Percentiles rank a stretch among this genome's conserved stretches.
These are phyloP conservation scores for Venturia effusa DNA, from an alignment of 2,329 filamentous ascomycete species.

Conservation along the genomic window DNA sequence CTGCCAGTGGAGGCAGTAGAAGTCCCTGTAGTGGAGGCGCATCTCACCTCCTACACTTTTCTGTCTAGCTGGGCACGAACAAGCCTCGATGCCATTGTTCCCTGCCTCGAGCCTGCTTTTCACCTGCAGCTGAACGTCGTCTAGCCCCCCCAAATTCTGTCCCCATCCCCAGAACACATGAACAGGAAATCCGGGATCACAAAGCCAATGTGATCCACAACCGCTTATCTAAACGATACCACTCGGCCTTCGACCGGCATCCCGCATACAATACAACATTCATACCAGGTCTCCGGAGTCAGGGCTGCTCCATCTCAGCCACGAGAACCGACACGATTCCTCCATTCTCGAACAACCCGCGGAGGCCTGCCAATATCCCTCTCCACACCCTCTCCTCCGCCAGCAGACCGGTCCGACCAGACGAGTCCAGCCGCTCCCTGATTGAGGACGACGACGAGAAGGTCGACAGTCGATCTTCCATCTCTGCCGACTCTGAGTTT, in stretches of 20 bases:
- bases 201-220: slow-evolving; percentile 2
- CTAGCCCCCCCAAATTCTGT: not conserved
- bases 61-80: not conserved
- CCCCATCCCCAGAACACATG: not conserved
- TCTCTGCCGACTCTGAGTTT: slow-evolving; percentile 52
- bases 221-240: not conserved
- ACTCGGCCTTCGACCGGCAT: not conserved
- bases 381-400: slow-evolving; percentile 58
- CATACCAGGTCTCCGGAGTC: slow-evolving; percentile 4
- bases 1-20: too few species aligned
- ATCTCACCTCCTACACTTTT: not conserved
- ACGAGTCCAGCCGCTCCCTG: slow-evolving; percentile 1
- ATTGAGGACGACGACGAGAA: slow-evolving; percentile 26
- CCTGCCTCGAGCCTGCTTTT: not conserved
- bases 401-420: slow-evolving; percentile 10
- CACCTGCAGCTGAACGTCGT: not conserved
- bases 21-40: not conserved
- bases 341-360: slow-evolving; percentile 47
- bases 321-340: slow-evolving; percentile 73
- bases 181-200: not conserved
- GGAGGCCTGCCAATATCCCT: slow-evolving; percentile 76
- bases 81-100: not conserved
- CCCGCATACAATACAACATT: not conserved
- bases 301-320: slow-evolving; percentile 46
- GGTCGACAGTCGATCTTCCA: slow-evolving; percentile 22